Base-by-base conservation (phyloP, 257 asterid species). In the Coffea canephora region DNA sequence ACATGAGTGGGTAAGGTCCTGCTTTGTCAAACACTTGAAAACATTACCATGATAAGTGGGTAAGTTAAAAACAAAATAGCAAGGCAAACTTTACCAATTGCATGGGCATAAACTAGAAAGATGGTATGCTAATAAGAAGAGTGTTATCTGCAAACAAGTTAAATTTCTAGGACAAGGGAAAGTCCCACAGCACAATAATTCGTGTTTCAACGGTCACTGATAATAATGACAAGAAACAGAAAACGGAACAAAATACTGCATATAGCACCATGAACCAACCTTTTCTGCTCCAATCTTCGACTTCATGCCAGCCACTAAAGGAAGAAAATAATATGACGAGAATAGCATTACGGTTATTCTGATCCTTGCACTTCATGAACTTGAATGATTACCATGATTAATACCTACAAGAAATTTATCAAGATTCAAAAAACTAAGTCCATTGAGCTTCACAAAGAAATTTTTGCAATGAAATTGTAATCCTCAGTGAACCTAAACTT, bases 361-460 rank as follows among this genome's bases (percentile, higher is more conserved):
- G 90, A 87, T 95, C 94, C 90, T 91, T 96, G 95, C 99, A 96
- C 86, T 96, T 98, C 90, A 84, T 87, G 89, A 96, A 96, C 99
- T 98, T 95, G 97, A 91, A 90, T 77, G 89, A 90, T 87, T 86
- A 90, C 87, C 87, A 87, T 66, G 90, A 88, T 91, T 88, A 89
- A 89, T 88, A 91, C 89, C 92, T 89, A 90, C 89, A 90, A 79
- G 34, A 80, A 89, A 87, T 86, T 88, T 88, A 85, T 83, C 75
- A 84, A 84, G 83, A 84, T 86, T 89, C 89, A 86, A 88, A 83
- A 88, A 34, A 31, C 67, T 82, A 83, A 78, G 9, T 31, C 80
- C 23, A 68, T 25, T 48, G 73, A 43, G 62, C 48, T 54, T 75
- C 73, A 73, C 8, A 21, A 49, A 59, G 36, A 52, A 62, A 62